Percentiles rank a stretch among this genome's conserved stretches.
Evolutionary conservation across 2,329 filamentous ascomycete species (phyloP).

Genomic region (Talaromyces sp.): DNA sequence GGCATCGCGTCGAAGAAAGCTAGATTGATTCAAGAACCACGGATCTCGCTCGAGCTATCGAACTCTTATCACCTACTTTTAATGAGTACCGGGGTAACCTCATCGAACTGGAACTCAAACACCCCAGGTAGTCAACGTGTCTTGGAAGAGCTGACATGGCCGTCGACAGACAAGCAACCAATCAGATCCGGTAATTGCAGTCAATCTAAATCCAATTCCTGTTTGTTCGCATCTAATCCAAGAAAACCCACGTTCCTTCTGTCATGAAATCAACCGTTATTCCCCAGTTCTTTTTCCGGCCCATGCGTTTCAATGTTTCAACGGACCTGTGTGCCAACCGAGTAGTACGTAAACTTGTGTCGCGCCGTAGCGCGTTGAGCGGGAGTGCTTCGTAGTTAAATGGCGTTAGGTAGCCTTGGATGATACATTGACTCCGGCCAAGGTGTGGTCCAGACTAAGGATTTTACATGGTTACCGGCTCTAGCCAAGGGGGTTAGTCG

Average conservation of each 20-base stretch:
- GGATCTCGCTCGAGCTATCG: neutral
- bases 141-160: neutral
- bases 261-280: neutral
- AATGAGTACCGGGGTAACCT: neutral
- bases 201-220: neutral
- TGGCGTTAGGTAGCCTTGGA: slow-evolving; percentile 2
- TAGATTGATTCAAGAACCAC: neutral
- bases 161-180: neutral
- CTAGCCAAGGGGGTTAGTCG: neutral
- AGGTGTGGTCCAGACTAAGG: neutral
- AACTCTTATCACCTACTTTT: neutral
- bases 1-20: neutral
- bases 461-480: neutral
- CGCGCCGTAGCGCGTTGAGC: slow-evolving; percentile 8
- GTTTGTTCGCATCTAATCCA: neutral
- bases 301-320: neutral
- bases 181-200: neutral
- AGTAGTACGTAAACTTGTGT: slow-evolving; percentile 5
- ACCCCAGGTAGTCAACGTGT: neutral
- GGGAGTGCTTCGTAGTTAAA: neutral
- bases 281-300: neutral
- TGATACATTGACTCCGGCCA: neutral
- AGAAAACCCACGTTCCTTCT: neutral
- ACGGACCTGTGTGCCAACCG: neutral
- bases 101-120: neutral